Evolutionary conservation across 805 yeast genomes (phyloP).

Genomic region (Candida methanosorbosa): DNA sequence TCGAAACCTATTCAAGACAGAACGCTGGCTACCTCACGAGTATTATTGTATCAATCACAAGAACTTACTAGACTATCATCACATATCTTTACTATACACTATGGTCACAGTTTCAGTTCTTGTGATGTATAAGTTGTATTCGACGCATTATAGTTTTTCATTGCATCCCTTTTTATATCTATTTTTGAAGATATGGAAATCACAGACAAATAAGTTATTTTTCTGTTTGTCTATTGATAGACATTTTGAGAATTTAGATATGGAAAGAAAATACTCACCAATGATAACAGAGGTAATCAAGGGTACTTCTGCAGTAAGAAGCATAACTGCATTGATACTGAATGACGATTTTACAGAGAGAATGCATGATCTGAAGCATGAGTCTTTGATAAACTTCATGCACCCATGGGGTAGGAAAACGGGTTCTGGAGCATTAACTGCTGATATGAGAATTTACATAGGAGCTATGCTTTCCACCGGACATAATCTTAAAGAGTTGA

Average conservation of each 20-base stretch:
- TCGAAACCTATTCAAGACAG: no score
- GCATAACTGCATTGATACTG: constrained; percentile 50
- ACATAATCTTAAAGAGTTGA: constrained; percentile 36
- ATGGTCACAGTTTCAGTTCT: no score
- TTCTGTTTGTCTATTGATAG: constrained; percentile 56
- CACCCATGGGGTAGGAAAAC: constrained; percentile 59
- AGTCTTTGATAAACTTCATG: constrained; percentile 50
- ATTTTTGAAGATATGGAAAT: constrained; percentile 57
- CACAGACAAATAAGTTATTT: constrained; percentile 48
- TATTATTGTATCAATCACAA: no score
- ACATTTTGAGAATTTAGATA: constrained; percentile 33
- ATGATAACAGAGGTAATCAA: constrained; percentile 41
- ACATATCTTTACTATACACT: no score
- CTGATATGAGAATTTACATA: constrained; percentile 50
- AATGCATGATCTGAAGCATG: constrained; percentile 49
- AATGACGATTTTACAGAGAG: constrained; percentile 36
- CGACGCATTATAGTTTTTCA: constrained; percentile 26
- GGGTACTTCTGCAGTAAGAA: constrained; percentile 58
- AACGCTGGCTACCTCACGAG: no score
- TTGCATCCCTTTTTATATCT: constrained; percentile 56
- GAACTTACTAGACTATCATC: no score
- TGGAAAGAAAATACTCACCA: constrained; percentile 30
- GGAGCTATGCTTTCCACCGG: constrained; percentile 47
- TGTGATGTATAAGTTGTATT: constrained; percentile 36
- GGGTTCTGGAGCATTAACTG: constrained; percentile 50